These are phyloP conservation scores for Paxillus ammoniavirescens DNA, from an alignment of 768 basidiomycete species.

Conservation along the genomic window DNA sequence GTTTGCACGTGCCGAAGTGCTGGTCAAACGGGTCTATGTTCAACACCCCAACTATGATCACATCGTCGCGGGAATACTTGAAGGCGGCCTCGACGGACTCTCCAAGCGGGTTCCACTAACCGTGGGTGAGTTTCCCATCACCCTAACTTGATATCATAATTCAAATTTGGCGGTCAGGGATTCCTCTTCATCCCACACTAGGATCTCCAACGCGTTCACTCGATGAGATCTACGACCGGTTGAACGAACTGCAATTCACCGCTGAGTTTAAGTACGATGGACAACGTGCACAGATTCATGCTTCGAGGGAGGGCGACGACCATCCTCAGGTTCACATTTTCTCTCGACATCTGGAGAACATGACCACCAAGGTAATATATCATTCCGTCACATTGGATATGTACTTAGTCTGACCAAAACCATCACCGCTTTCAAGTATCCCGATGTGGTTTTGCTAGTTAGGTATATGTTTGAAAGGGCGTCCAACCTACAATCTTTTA, in stretches of 20 bases:
- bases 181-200: conserved; percentile 83
- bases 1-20: conserved; percentile 57
- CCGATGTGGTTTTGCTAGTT: conserved; percentile 69
- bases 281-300: conserved; percentile 82
- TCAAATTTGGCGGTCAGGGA: conserved; percentile 43
- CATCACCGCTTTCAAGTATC: conserved; percentile 54
- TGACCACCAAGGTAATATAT: conserved; percentile 74
- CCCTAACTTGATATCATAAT: conserved; percentile 8
- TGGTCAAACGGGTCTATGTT: conserved; percentile 71
- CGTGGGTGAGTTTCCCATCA: conserved; percentile 51
- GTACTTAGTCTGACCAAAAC: conserved; percentile 6
- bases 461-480: conserved; percentile 45
- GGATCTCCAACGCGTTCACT: conserved; percentile 86
- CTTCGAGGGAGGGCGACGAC: conserved; percentile 26
- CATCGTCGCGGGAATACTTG: conserved; percentile 59
- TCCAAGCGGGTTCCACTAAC: conserved; percentile 59
- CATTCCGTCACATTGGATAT: background rate
- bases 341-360: conserved; percentile 87
- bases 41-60: conserved; percentile 76
- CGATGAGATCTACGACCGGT: conserved; percentile 74
- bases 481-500: conserved; percentile 55
- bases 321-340: conserved; percentile 60
- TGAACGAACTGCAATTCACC: conserved; percentile 65
- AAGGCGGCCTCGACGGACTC: conserved; percentile 60
- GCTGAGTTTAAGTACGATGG: conserved; percentile 95